Base-by-base conservation (phyloP, 257 asterid species). In the Ilex aquifolium region DNA sequence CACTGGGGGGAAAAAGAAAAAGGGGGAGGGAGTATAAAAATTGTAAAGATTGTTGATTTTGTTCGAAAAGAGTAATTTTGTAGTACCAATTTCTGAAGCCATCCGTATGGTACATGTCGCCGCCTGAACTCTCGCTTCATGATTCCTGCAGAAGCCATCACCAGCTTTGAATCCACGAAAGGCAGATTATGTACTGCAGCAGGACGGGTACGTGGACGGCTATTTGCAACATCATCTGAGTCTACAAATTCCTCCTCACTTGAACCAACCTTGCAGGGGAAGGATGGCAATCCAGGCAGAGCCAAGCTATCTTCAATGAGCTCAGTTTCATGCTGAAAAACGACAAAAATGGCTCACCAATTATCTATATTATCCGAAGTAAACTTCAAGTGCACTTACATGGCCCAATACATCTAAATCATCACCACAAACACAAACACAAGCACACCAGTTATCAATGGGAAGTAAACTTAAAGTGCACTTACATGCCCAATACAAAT, bases 161-260 rank as follows among this genome's bases (percentile, higher is more conserved):
- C 83, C 78, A 64, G 60, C 74, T 83, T 86, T 40, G 90, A 60
- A 66, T 90, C 97, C 13, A 71, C 48, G 56, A 76, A 86, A 60
- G 80, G 73, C 40, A 77, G 69, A 68, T 76, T 79, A 53, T 81
- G 96, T 69, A 74, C 56, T 57, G 72, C 31, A 52, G 71, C 68
- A 32, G 77, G 76, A 39, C 83, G 83, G 62, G 69, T 59, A 42
- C 69, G 85, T 46, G 86, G 91, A 59, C 80, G 80, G 72, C 87
- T 84, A 67, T 76, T 80, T 57, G 85, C 80, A 69, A 83, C 81
- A 71, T 85, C 97, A 69, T 93, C 97, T 60, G 96, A 90, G 71
- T 93, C 96, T 29, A 85, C 78, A 77, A 82, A 87, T 72, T 93
- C 99, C 27, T 93, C 99, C 62, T 93, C 99, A 60, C 96, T 90